Percentiles rank a stretch among this genome's conserved stretches.
These are phyloP conservation scores for Oryza punctata DNA, from an alignment of 176 grass and related monocot genomes.

Conservation along the genomic window DNA sequence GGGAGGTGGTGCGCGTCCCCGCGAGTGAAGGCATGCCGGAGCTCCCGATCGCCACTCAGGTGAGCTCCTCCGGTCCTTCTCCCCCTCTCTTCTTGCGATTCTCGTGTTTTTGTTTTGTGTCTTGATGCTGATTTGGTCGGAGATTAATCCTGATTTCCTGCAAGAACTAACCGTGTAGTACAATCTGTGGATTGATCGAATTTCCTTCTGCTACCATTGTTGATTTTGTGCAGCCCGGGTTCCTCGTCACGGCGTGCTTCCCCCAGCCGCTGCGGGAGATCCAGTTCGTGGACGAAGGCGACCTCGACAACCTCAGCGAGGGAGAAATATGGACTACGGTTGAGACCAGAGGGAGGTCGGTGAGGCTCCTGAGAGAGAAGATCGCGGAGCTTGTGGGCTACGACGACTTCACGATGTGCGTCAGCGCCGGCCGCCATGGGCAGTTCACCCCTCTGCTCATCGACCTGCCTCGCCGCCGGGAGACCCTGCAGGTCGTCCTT, in stretches of 20 bases:
- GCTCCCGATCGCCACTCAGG: not conserved
- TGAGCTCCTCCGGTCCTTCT: not conserved
- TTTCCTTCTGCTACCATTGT: too few species aligned
- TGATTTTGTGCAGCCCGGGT: too few species aligned
- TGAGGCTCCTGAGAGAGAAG: not conserved
- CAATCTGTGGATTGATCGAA: too few species aligned
- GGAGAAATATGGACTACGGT: too few species aligned
- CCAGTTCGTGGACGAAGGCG: too few species aligned
- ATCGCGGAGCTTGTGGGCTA: not conserved
- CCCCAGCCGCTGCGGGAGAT: too few species aligned
- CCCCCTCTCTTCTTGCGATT: not conserved
- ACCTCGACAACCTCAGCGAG: too few species aligned
- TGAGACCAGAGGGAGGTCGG: constrained; percentile 2
- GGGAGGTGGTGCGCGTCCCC: constrained; percentile 19
- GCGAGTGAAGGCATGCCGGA: not conserved
- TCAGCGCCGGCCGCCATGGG: constrained; percentile 12
- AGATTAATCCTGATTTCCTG: not conserved
- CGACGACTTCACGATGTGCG: constrained; percentile 13
- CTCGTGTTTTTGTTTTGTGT: not conserved
- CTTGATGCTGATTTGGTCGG: too few species aligned
- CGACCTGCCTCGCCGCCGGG: constrained; percentile 29
- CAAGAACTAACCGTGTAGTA: not conserved
- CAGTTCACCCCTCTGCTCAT: constrained; percentile 10
- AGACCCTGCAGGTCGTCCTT: not conserved
- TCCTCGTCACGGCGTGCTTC: too few species aligned